Evolutionary conservation across 306 rosid genomes (phyloP).

Genomic region (Cucumis hystrix): DNA sequence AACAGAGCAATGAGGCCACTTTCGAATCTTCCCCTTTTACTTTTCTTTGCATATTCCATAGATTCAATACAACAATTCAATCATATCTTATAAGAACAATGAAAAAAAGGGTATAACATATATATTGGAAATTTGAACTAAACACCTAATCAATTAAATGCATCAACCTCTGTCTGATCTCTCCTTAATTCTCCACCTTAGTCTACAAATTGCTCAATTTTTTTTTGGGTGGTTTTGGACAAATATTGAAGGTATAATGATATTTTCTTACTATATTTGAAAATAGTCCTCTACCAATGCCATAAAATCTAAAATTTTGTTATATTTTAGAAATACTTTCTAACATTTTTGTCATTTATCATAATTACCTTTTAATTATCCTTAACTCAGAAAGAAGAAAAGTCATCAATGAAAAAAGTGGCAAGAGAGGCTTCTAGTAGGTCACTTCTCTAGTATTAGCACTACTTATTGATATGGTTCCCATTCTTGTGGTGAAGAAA

Average conservation of each 20-base stretch:
- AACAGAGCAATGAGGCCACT: too few species aligned
- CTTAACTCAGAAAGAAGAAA: too few species aligned
- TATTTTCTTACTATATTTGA: too few species aligned
- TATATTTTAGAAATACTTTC: too few species aligned
- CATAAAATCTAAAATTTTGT: not conserved
- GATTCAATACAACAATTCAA: not conserved
- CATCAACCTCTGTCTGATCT: constrained; percentile 1
- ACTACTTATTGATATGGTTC: not conserved
- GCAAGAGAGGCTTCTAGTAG: not conserved
- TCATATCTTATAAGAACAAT: not conserved
- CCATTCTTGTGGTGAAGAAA: not conserved
- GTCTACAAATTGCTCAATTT: too few species aligned
- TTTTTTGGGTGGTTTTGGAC: too few species aligned
- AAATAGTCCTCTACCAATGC: too few species aligned
- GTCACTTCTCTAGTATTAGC: not conserved
- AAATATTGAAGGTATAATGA: too few species aligned
- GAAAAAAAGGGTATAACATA: not conserved
- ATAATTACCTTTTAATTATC: too few species aligned
- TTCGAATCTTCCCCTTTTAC: not conserved
- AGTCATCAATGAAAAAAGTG: not conserved
- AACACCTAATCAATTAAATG: not conserved
- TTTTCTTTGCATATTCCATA: not conserved
- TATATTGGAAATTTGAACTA: not conserved
- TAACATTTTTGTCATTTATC: too few species aligned
- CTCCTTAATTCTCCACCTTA: not conserved